Percentiles rank a stretch among this genome's conserved stretches.
phyloP scores from a whole-genome alignment of 2,329 filamentous ascomycete species.

The Paecilomyces sp. region DNA sequence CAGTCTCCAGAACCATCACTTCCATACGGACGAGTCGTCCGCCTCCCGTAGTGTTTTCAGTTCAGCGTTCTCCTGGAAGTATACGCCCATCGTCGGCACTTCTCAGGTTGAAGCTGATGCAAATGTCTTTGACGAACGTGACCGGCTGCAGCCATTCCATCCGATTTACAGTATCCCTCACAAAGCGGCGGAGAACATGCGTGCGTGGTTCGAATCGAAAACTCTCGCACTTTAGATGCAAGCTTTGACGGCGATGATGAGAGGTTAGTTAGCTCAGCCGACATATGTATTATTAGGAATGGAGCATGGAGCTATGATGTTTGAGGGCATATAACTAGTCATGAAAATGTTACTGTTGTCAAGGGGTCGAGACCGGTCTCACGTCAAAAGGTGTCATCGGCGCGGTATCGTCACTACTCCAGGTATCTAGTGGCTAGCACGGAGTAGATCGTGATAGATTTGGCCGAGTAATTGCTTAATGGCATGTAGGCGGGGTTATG shows the following conservation, averaged over 20 bases:
- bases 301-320: not conserved
- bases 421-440: not conserved
- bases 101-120: constrained; percentile 44
- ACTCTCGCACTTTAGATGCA: not conserved
- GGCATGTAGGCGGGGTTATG: not conserved
- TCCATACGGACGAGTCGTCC: constrained; percentile 32
- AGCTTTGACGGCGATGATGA: not conserved
- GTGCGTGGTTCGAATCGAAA: constrained; percentile 50
- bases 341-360: not conserved
- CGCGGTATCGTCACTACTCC: not conserved
- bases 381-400: not conserved
- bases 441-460: not conserved
- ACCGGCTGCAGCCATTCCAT: constrained; percentile 65
- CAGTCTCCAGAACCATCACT: constrained; percentile 63
- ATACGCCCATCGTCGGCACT: constrained; percentile 33
- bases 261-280: not conserved
- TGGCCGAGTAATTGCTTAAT: not conserved
- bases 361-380: not conserved
- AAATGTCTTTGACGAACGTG: constrained; percentile 62
- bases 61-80: constrained; percentile 32
- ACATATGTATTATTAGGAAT: not conserved
- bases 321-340: not conserved
- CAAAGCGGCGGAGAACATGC: constrained; percentile 57
- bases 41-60: constrained; percentile 23
- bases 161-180: constrained; percentile 81